Base-by-base conservation (phyloP, 192 early-diverging fungal species). In the Globomyces pollinis-pini region DNA sequence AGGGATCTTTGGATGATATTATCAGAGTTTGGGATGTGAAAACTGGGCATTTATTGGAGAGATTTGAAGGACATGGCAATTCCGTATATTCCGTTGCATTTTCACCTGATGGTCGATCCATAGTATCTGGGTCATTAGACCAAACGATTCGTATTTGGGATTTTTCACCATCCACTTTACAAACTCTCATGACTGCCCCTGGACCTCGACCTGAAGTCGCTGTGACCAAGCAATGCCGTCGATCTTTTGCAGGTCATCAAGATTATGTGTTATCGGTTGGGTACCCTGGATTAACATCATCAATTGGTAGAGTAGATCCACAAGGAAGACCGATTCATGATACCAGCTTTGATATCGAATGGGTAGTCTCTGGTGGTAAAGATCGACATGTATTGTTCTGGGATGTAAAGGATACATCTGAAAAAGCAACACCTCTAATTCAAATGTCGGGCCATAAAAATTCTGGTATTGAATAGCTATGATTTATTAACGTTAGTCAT, bases 181-280 rank as follows among this genome's bases (percentile, higher is more conserved):
- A 50, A 6, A 47, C 58, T 5, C 45, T 74, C 6, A 39, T 32
- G 16, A 16, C 44, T 11, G 57, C 68, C 15, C 57, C 69, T 13
- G 62, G 64, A 13, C 45, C 43, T 12, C 34, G 57, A 1, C 60
- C 59, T 15, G 62, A 64, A 26, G 26, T 62, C 0, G 20, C 66
- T 16, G 59, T 78, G 33, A 81, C 63, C n/a, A 69, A 65, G 0
- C 52, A 57, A 38, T 66, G 63, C 35, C 56, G 78, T 12, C 76
- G 81, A 47, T 71, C 69, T 8, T 83, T 82, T 53, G 64, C 60
- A 12, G 86, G 88, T n/a, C 88, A 91, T 58, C 76, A 86, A 70
- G 95, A 99, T 74, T 99, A 93, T 89, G 94, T 99, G 12, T 78
- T 99, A 24, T 93, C 90, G 0, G 94, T 99, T 8, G 93, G 89